These are phyloP conservation scores for Sonneratia caseolaris DNA, from an alignment of 345 rosid species.

Conservation along the genomic window DNA sequence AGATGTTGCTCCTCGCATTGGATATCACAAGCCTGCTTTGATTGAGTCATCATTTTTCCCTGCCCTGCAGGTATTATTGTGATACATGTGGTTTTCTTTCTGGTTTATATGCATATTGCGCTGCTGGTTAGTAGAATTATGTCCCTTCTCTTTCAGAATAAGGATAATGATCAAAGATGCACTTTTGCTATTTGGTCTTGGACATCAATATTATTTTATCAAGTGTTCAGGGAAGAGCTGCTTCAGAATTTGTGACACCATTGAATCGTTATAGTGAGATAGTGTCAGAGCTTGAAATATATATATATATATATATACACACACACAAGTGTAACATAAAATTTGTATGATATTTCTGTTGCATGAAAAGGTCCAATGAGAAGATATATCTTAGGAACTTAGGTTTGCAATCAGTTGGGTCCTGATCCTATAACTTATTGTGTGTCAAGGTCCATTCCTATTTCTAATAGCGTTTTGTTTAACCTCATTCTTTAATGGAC, in stretches of 20 bases:
- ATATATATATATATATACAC: too few relatives aligned
- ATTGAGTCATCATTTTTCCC: constrained; percentile 81
- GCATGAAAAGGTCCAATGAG: not conserved
- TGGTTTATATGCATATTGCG: not conserved
- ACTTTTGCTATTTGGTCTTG: not conserved
- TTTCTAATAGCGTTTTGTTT: not conserved
- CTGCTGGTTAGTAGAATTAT: not conserved
- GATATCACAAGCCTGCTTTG: constrained; percentile 87
- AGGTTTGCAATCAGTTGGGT: not conserved
- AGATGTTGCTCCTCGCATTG: constrained; percentile 92
- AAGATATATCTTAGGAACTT: not conserved
- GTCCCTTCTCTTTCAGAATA: not conserved
- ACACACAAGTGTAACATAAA: not conserved
- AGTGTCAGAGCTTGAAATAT: not conserved
- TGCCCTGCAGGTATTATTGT: constrained; percentile 55
- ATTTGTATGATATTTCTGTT: not conserved
- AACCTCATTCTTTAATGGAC: not conserved
- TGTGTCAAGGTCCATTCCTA: not conserved
- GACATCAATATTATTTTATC: not conserved
- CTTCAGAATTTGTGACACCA: not conserved
- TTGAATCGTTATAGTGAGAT: not conserved
- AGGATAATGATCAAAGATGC: not conserved
- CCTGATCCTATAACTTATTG: not conserved
- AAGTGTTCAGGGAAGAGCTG: not conserved
- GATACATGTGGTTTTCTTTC: not conserved